phyloP scores from a whole-genome alignment of 495 filamentous ascomycete species.

The Annulohypoxylon nitens region DNA sequence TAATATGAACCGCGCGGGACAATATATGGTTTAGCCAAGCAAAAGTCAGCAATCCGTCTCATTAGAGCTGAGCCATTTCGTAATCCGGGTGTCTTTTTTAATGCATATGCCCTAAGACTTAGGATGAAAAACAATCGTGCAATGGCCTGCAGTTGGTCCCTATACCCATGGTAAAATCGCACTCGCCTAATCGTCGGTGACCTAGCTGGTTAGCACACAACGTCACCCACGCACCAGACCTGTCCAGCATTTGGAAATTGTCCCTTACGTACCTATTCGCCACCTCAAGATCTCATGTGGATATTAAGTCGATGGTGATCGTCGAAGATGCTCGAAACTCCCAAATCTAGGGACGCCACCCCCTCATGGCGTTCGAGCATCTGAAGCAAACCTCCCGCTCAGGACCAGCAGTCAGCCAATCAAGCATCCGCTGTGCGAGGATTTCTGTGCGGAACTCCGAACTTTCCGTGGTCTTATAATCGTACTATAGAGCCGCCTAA shows the following conservation, averaged over 20 bases:
- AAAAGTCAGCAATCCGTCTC: neutral
- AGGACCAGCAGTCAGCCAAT: neutral
- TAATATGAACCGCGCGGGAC: neutral
- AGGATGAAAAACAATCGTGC: neutral
- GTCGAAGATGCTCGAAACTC: neutral
- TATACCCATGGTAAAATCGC: neutral
- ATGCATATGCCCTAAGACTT: neutral
- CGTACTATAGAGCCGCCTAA: neutral
- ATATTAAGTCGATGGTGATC: neutral
- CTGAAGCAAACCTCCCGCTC: neutral
- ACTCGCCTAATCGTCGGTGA: slow-evolving; percentile 2
- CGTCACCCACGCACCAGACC: neutral
- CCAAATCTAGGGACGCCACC: neutral
- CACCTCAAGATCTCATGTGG: neutral
- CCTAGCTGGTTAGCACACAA: slow-evolving; percentile 7
- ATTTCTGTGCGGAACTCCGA: neutral
- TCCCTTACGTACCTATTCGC: neutral
- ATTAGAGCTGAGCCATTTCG: neutral
- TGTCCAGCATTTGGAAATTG: neutral
- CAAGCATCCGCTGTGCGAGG: neutral
- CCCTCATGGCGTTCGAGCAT: neutral
- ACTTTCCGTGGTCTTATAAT: slow-evolving; percentile 1
- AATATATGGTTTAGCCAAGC: neutral
- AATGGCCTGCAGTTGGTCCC: neutral
- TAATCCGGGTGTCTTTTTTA: neutral